Evolutionary conservation across 495 filamentous ascomycete species (phyloP).

Genomic region (Hypomontagnella submonticulosa): DNA sequence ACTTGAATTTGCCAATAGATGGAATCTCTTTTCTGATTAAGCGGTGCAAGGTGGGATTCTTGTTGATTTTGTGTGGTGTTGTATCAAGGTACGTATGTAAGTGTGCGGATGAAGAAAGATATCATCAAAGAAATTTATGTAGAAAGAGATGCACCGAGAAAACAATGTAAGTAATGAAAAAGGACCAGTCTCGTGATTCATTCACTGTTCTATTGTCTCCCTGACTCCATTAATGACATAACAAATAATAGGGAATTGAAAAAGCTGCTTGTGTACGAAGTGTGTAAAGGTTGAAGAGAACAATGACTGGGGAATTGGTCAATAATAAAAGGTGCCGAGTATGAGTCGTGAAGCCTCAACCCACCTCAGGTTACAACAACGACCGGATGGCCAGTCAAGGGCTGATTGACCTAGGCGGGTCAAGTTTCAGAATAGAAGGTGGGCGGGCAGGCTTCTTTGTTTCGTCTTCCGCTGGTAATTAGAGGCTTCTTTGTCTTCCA

Average conservation of each 20-base stretch:
- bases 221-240: conserved; percentile 30
- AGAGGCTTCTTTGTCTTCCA: conserved; percentile 40
- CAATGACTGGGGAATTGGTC: conserved; percentile 29
- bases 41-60: conserved; percentile 16
- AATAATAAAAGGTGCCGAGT: conserved; percentile 35
- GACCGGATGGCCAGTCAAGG: conserved; percentile 22
- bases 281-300: conserved; percentile 15
- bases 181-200: conserved; percentile 23
- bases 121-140: conserved; percentile 31
- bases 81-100: conserved; percentile 5
- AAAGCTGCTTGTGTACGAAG: conserved; percentile 18
- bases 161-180: conserved; percentile 17
- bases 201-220: conserved; percentile 38
- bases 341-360: conserved; percentile 17
- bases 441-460: conserved; percentile 36
- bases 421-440: conserved; percentile 44
- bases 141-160: conserved; percentile 19
- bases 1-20: conserved; percentile 13
- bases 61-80: conserved; percentile 22
- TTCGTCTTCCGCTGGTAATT: conserved; percentile 27
- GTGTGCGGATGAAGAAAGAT: conserved; percentile 12
- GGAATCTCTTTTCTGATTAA: conserved; percentile 9
- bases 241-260: conserved; percentile 17
- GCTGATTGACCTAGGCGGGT: conserved; percentile 20
- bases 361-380: conserved; percentile 6